Base-by-base conservation (phyloP, 2,329 filamentous ascomycete species). In the Cladosporium sp. region DNA sequence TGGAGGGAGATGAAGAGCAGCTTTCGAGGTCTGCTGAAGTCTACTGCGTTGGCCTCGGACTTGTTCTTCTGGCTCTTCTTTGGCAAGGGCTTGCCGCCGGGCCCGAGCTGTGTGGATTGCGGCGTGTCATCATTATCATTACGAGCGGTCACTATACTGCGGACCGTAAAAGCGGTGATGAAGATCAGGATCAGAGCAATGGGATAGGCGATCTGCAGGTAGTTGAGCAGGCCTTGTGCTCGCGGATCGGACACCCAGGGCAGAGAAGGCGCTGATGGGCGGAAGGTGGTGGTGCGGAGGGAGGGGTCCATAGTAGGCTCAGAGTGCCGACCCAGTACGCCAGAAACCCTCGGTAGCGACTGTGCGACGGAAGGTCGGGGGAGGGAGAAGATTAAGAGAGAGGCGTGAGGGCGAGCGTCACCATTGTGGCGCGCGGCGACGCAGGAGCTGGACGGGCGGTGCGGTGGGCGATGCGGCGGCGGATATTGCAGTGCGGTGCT, bases 21-120 rank as follows among this genome's bases (percentile, higher is more conserved):
- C 68, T 87, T 89, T 60, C 83, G 77, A 43, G 77, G 74, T n/a
- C 75, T 78, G 56, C 84, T 85, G 68, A 89, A 83, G 60, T 82
- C 77, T 58, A 73, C 72, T 55, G 71, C 72, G 58, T 74, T 73
- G 66, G 76, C 64, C 60, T 60, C 54, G 13, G 49, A 54, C n/a
- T 59, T 49, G 58, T 69, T 71, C 63, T 73, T 75, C 62, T 71
- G 73, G 62, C 72, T 74, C 64, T 70, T 82, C 66, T 83, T 86
- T 55, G 89, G 90, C 50, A 96, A 75, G 33, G 89, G 89, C 68
- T 95, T 91, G 60, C 91, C 92, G 52, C 89, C 91, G 1, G 91
- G 90, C n/a, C 91, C 91, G 49, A 78, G 83, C 59, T 80, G 78
- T 55, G 72, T 68, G 66, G 62, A 58, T 49, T 57, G 54, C 7